Evolutionary conservation across 169 alveolate genomes (phyloP), one percentile per base, ranked within the genome.

Genomic region (Cryptosporidium andersoni): DNA sequence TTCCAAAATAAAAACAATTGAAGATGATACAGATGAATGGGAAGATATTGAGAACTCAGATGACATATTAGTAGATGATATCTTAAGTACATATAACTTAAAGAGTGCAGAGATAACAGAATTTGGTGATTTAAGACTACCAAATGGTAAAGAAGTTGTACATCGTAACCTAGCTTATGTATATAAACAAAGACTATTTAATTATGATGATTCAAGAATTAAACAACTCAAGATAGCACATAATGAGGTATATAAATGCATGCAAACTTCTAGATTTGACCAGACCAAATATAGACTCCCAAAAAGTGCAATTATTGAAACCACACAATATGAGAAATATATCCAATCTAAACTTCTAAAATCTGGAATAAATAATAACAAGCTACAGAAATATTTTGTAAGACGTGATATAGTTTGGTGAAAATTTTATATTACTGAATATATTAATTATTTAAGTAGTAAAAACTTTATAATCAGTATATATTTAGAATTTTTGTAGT

Each of bases 131-230:
- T 89, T 93, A 74, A 88, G 92, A 25, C 88, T 93, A 14, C 96
- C 96, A 11, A 92, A 93, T 80, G 96, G 96, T 34, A 88, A 92
- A 62, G 95, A 93, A 81, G 96, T 94, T 12, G 93, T 93, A 34
- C 94, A 93, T 65, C 64, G 96, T 37, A 91, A 90, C 65, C 60
- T 91, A 51, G 92, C 95, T 2, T 93, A 93, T 64, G 90, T 93
- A 37, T 93, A 92, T 88, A 92, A 92, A 82, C 96, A 93, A 64
- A 74, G 74, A 58, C 36, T 58, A 16, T 64, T 64, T 9, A 42
- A 11, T 25, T 58, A 43, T 4, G 56, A 58, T 2, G 16, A 39
- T n/a, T 16, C 8, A 37, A 7, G 25, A 25, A 25, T 0, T 25
- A 25, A 51, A n/a, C 25, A 25, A 25, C 25, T 25, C 25, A 25